These are phyloP conservation scores for Phialophora tarda DNA, from an alignment of 2,329 filamentous ascomycete genomes.

Conservation along the genomic window DNA sequence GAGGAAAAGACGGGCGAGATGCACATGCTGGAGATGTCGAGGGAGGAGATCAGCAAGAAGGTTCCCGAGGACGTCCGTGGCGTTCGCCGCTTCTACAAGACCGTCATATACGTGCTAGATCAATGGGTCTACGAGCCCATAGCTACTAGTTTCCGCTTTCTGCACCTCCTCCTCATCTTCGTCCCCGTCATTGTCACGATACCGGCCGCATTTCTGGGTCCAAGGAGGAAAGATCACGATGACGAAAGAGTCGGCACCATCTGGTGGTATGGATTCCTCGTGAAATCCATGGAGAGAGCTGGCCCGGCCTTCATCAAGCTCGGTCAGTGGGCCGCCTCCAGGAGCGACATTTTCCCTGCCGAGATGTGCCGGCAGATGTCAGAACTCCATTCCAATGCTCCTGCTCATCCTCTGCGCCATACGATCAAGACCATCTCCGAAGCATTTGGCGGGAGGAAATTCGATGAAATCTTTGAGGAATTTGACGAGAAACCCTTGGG, in stretches of 20 bases:
- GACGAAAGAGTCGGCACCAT: constrained; percentile 80
- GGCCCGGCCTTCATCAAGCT: constrained; percentile 98
- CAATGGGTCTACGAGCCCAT: constrained; percentile 70
- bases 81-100: constrained; percentile 63
- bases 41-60: constrained; percentile 74
- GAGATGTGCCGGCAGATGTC: constrained; percentile 95
- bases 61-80: constrained; percentile 68
- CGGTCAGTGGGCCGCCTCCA: constrained; percentile 96
- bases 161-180: constrained; percentile 86
- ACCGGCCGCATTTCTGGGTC: constrained; percentile 80
- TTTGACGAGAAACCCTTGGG: constrained; percentile 89
- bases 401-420: constrained; percentile 80
- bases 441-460: constrained; percentile 78
- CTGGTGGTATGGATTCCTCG: constrained; percentile 93
- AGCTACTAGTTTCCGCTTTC: constrained; percentile 83
- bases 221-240: constrained; percentile 65
- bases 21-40: constrained; percentile 84
- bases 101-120: constrained; percentile 71
- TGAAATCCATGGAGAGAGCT: constrained; percentile 86
- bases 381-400: constrained; percentile 89
- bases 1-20: constrained; percentile 73
- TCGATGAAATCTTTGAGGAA: constrained; percentile 94
- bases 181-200: constrained; percentile 83
- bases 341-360: constrained; percentile 92
- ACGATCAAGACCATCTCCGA: constrained; percentile 80